Conservation (phyloP, 495 filamentous ascomycete species). For the Tuber indicum region DNA sequence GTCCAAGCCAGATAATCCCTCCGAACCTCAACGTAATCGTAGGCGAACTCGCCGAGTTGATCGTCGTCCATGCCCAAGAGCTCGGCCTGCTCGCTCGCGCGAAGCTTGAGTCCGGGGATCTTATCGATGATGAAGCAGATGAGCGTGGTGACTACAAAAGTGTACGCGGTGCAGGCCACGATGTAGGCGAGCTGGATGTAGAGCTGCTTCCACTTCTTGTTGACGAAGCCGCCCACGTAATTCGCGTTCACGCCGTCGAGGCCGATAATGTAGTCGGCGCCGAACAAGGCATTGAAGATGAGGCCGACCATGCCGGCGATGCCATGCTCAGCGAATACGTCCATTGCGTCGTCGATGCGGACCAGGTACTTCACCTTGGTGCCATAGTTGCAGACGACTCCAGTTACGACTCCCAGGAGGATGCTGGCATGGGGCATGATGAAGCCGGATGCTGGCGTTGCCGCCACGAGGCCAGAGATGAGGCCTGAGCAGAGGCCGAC, state of each 20-base stretch:
- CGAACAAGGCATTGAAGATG: constrained; percentile 88
- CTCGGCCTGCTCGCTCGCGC: constrained; percentile 92
- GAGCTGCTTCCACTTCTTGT: constrained; percentile 81
- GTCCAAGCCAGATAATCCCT: constrained; percentile 98
- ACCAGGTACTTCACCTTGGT: constrained; percentile 98
- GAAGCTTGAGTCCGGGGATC: constrained; percentile 83
- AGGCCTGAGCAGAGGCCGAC: constrained; percentile 97
- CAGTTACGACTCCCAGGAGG: constrained; percentile 74
- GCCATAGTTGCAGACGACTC: constrained; percentile 81
- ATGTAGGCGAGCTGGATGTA: constrained; percentile 92
- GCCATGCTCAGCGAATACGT: constrained; percentile 97
- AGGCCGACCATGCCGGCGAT: constrained; percentile 90
- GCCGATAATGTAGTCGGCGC: constrained; percentile 79
- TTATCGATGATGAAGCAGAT: constrained; percentile 79
- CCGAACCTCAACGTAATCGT: constrained; percentile 98
- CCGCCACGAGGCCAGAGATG: constrained; percentile 83
- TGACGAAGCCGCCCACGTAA: constrained; percentile 69
- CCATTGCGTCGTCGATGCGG: constrained; percentile 91
- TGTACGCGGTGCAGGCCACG: constrained; percentile 63
- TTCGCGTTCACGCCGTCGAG: constrained; percentile 88
- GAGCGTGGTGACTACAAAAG: constrained; percentile 76
- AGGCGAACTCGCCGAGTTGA: constrained; percentile 96
- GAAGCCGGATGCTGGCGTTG: constrained; percentile 80
- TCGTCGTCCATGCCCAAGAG: constrained; percentile 98
- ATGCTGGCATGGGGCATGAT: constrained; percentile 88